These are phyloP conservation scores for Tetrapisispora iriomotensis DNA, from an alignment of 805 yeast genomes.

Conservation along the genomic window DNA sequence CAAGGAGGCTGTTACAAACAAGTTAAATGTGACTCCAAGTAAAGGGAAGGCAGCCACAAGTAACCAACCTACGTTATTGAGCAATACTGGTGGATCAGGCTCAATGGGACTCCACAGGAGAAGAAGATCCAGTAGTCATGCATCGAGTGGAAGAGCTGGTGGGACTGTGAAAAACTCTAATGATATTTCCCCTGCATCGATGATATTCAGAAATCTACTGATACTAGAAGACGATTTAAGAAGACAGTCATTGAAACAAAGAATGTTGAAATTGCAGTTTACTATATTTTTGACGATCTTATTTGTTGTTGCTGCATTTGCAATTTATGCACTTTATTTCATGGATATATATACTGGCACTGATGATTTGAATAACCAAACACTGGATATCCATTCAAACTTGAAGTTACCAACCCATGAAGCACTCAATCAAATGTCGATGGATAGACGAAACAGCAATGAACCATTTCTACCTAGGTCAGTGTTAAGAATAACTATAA, in stretches of 20 bases:
- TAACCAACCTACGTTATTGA: not conserved
- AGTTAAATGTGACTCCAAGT: slow-evolving; percentile 1
- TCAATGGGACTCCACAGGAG: slow-evolving; percentile 4
- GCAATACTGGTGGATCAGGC: not conserved
- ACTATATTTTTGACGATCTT: slow-evolving; percentile 33
- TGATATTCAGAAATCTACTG: slow-evolving; percentile 70
- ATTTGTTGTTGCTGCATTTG: slow-evolving; percentile 33
- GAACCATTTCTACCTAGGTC: not conserved
- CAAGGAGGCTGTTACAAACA: slow-evolving; percentile 3
- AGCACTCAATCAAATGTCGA: not conserved
- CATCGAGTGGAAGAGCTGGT: slow-evolving; percentile 18
- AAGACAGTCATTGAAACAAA: slow-evolving; percentile 68
- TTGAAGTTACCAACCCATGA: slow-evolving; percentile 22
- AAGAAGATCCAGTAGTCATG: slow-evolving; percentile 20
- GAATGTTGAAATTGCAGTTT: slow-evolving; percentile 43
- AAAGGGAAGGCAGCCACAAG: not conserved
- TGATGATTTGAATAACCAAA: not conserved
- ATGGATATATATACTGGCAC: not conserved
- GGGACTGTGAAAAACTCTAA: slow-evolving; percentile 16
- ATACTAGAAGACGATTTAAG: slow-evolving; percentile 81
- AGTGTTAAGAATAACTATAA: slow-evolving; percentile 8
- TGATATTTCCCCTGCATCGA: slow-evolving; percentile 45
- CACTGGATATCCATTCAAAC: slow-evolving; percentile 22
- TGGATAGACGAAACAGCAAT: not conserved
- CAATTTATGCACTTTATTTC: slow-evolving; percentile 32